Evolutionary conservation across 2,329 filamentous ascomycete species (phyloP).

Genomic region (Penicillium fuscoglaucum): DNA sequence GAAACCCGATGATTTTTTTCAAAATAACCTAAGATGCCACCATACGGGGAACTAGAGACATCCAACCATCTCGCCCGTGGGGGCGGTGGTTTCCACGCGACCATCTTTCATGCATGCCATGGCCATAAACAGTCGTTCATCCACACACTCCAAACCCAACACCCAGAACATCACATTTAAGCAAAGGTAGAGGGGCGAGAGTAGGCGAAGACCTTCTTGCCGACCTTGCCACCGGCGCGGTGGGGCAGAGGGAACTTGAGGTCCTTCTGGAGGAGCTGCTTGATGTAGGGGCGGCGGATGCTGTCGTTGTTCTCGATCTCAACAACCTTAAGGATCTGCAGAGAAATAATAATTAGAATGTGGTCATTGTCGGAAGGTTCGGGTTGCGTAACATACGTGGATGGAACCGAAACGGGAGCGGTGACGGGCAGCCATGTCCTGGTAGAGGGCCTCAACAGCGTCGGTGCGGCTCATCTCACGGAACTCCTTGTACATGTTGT

Average conservation of each 20-base stretch:
- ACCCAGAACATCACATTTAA: conserved; percentile 60
- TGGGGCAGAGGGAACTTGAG: conserved; percentile 99
- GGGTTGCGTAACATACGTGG: conserved; percentile 70
- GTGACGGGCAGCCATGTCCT: conserved; percentile 99
- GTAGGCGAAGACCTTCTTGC: conserved; percentile 89
- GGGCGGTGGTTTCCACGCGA: conserved; percentile 38
- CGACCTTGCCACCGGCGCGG: conserved; percentile 75
- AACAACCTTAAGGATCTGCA: conserved; percentile 94
- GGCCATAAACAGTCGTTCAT: conserved; percentile 46
- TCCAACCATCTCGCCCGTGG: conserved; percentile 39
- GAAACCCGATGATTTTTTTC: conserved; percentile 42
- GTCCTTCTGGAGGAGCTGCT: conserved; percentile 92
- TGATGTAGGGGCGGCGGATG: conserved; percentile 98
- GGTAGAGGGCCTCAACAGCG: conserved; percentile 95
- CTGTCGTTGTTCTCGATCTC: conserved; percentile 94
- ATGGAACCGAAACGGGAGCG: conserved; percentile 96
- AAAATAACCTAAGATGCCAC: conserved; percentile 42
- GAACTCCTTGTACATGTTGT: conserved; percentile 99
- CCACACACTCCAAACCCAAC: conserved; percentile 40
- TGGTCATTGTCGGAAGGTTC: neutral
- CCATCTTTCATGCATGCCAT: conserved; percentile 45
- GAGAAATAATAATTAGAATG: conserved; percentile 16
- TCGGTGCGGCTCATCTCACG: conserved; percentile 96
- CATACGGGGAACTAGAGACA: conserved; percentile 44
- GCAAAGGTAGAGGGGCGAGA: conserved; percentile 96